Conservation (phyloP, 257 asterid genomes). For the Nicotiana obtusifolia region DNA sequence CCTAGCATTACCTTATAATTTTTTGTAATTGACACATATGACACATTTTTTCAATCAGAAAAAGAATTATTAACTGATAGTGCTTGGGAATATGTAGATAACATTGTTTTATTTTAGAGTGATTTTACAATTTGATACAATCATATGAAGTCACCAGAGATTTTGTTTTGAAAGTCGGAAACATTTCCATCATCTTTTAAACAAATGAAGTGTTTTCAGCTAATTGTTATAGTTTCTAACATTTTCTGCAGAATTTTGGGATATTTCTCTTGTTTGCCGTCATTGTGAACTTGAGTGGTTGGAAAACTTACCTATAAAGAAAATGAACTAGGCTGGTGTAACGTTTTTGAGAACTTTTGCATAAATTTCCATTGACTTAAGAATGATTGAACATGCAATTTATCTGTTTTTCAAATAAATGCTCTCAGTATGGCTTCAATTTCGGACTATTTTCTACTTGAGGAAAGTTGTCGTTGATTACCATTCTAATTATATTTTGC, state of each 20-base stretch:
- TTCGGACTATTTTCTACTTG: neutral
- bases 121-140: neutral
- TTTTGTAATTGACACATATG: too few species aligned
- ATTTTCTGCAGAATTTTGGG: neutral
- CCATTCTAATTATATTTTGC: constrained; percentile 14
- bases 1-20: too few species aligned
- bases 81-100: neutral
- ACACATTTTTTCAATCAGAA: too few species aligned
- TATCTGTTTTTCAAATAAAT: neutral
- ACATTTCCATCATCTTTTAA: neutral
- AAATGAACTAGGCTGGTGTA: neutral
- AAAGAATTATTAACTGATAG: too few species aligned
- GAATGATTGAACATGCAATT: neutral
- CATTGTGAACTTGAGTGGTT: neutral
- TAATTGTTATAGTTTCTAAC: neutral
- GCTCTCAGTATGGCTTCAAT: neutral
- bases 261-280: neutral
- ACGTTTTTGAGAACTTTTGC: neutral
- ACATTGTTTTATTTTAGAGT: neutral
- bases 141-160: neutral
- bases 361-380: neutral
- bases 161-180: neutral
- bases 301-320: neutral
- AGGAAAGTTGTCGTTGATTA: neutral
- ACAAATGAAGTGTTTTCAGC: neutral